A percentile compares a stretch with the other conserved stretches of the same genome.
Evolutionary conservation across 73 alveolate species (phyloP).

Genomic region (Loxodes magnus): DNA sequence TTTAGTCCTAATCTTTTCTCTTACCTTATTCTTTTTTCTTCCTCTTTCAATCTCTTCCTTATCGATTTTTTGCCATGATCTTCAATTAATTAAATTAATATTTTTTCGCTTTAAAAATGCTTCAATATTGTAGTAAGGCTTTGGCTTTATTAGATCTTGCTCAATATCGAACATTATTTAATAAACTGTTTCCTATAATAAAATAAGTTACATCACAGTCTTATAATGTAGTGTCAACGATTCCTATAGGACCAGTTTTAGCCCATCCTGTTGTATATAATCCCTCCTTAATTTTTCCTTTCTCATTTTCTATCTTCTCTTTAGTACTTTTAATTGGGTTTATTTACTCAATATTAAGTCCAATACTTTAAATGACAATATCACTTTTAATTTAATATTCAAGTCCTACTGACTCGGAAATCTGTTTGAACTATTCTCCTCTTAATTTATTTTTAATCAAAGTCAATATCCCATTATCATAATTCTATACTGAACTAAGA

Average conservation of each 20-base stretch:
- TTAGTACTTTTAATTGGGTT: conserved; percentile 21
- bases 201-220: conserved; percentile 7
- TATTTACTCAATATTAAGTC: conserved; percentile 24
- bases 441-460: conserved; percentile 1
- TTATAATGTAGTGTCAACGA: conserved; percentile 50
- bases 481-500: too few relatives aligned
- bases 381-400: conserved; percentile 13
- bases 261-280: conserved; percentile 77
- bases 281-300: conserved; percentile 28
- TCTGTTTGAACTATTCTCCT: conserved; percentile 15
- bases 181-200: conserved; percentile 15
- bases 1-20: conserved; percentile 11
- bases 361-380: conserved; percentile 28
- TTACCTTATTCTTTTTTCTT: not conserved
- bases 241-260: conserved; percentile 76
- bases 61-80: conserved; percentile 26
- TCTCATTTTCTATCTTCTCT: conserved; percentile 19
- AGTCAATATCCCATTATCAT: not conserved
- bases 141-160: not conserved
- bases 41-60: conserved; percentile 14
- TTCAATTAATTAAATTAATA: conserved; percentile 1
- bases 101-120: conserved; percentile 6
- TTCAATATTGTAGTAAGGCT: conserved; percentile 6
- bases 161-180: conserved; percentile 16
- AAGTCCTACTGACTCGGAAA: not conserved